Evolutionary conservation across 495 filamentous ascomycete genomes (phyloP).

Genomic region (Penicillium crystallinum): DNA sequence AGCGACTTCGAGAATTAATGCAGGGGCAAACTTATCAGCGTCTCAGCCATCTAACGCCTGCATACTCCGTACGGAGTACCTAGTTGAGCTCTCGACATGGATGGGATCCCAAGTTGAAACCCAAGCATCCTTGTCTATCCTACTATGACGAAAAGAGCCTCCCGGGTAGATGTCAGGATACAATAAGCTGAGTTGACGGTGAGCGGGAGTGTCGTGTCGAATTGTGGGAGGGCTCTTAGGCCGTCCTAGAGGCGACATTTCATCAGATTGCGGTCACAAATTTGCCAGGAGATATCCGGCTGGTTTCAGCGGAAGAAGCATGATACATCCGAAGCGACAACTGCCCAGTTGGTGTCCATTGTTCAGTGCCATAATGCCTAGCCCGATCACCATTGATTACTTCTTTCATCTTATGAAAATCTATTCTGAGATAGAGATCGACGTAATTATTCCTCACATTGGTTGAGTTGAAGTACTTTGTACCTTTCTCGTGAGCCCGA

Average conservation of each 20-base stretch:
- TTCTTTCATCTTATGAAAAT: background rate
- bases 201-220: background rate
- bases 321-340: background rate
- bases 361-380: background rate
- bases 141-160: background rate
- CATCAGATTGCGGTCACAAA: background rate
- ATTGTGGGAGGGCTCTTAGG: background rate
- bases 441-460: background rate
- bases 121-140: background rate
- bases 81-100: background rate
- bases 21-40: conserved; percentile 1
- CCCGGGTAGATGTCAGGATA: background rate
- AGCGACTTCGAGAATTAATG: background rate
- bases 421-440: background rate
- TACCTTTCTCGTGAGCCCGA: background rate
- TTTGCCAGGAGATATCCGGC: background rate
- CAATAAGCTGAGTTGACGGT: background rate
- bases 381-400: background rate
- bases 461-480: background rate
- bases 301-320: background rate
- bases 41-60: background rate
- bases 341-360: too few species aligned
- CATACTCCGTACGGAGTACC: too few species aligned
- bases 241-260: background rate
- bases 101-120: background rate